Evolutionary conservation across 495 filamentous ascomycete genomes (phyloP), one percentile per base, ranked within the genome.

Genomic region (Copromyces sp.): DNA sequence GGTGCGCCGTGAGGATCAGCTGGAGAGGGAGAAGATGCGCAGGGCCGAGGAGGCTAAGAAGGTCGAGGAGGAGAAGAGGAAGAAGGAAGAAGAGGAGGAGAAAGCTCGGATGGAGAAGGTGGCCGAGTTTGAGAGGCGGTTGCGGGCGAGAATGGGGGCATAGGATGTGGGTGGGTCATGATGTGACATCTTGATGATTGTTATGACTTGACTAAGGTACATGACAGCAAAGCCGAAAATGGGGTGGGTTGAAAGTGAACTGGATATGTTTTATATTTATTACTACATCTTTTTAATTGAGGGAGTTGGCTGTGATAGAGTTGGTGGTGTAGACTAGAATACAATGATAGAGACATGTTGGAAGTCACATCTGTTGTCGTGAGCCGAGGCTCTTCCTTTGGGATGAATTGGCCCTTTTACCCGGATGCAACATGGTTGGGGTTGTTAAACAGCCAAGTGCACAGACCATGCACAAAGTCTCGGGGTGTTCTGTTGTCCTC

Each of bases 1-100:
- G 16, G 82, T 90, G 32, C 88, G 95, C 75, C 84, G 95, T 68
- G 88, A 90, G 17, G 95, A 98, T 79, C 95, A 99, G 85, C 82
- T 97, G n/a, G 85, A 90, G 82, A 84, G 88, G 65, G 95, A 98
- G 84, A 81, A 84, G 45, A 83, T 82, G 39, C 85, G 94, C 72
- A 90, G 90, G 80, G 83, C 83, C 73, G 86, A 83, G 73, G 92
- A 94, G 83, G 80, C 80, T 70, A 79, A 83, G 69, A 82, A 87
- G 73, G 85, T 86, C 75, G 77, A 84, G 71, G 84, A 86, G 75
- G 86, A 84, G 44, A 85, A 87, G 73, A 86, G 87, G 79, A 84
- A 87, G 74, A 84, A 86, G 82, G 76, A 80, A 3, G 38, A 73
- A 9, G 81, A 79, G 39, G 79, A 82, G 74, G 77, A 85, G 40